These are phyloP conservation scores for Gastrolobium villosum DNA, from an alignment of 306 rosid species.

Conservation along the genomic window DNA sequence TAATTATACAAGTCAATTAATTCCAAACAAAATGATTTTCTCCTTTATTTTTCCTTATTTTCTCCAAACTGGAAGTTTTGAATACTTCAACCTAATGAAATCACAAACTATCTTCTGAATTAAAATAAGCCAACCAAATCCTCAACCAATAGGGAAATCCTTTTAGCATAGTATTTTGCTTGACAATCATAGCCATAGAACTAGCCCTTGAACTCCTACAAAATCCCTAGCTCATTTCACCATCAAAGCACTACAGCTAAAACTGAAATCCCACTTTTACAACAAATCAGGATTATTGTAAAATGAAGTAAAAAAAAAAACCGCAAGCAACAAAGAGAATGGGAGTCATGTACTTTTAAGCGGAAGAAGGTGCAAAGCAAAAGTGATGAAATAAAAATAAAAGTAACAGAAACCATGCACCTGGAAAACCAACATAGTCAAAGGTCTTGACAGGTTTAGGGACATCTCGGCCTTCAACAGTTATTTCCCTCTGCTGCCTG, in stretches of 20 bases:
- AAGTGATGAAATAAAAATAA: neutral
- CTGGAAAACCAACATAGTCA: too few relatives aligned
- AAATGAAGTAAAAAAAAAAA: conserved; percentile 21
- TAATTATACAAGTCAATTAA: conserved; percentile 9
- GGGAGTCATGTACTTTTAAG: neutral
- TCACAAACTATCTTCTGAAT: neutral
- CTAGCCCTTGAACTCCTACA: neutral
- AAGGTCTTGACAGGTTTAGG: too few relatives aligned
- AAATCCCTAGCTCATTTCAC: conserved; percentile 1
- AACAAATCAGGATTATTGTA: too few relatives aligned
- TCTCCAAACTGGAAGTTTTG: neutral
- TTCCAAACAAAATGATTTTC: conserved; percentile 13
- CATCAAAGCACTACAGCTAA: neutral
- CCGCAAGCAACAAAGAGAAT: conserved; percentile 22
- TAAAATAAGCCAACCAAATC: conserved; percentile 13
- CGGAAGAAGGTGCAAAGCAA: neutral
- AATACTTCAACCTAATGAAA: conserved; percentile 3
- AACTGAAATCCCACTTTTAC: too few relatives aligned
- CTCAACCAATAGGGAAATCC: conserved; percentile 10
- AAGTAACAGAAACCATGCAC: too few relatives aligned
- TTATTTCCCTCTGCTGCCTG: too few relatives aligned
- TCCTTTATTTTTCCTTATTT: conserved; percentile 13
- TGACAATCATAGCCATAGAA: neutral
- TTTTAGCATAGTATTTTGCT: neutral
- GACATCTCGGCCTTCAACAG: too few relatives aligned